Evolutionary conservation across 2,329 filamentous ascomycete species (phyloP), one percentile per base, ranked within the genome.

Genomic region (Xylaria sp.): DNA sequence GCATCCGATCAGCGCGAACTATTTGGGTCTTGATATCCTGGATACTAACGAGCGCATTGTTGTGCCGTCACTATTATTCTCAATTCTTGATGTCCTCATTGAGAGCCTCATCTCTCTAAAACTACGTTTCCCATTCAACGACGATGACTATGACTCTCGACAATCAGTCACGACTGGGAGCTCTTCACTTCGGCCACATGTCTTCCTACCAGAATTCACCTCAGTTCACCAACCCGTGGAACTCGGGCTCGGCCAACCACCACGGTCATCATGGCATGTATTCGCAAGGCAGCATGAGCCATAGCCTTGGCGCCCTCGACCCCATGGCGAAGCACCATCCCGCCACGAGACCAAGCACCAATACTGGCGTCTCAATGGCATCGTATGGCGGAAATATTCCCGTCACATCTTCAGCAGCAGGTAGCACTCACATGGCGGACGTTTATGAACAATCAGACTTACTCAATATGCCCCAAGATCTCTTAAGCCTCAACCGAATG

Each of bases 71-170:
- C 37, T 46, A 12, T 32, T 28, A 32, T 46, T 48, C 56, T 54
- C 50, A 34, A 57, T 56, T 37, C 18, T 55, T 54, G 18, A 72
- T 71, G 72, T 73, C 73, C 57, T 50, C 54, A 34, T 64, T 48
- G 74, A 74, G 76, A 76, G 72, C 72, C 59, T 75, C 70, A 73
- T 72, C 68, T 74, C 73, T 73, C 66, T 71, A 68, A 74, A 70
- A 71, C 56, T 37, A 58, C 50, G 71, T 70, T 68, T 54, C 72
- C 70, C 71, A 71, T 71, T 72, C 67, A 72, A 78, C 74, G 84
- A 89, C 82, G 82, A 97, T 97, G 94, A 96, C 94, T 84, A 97
- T 97, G 94, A 93, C 94, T 82, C 89, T 97, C 85, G 94, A 97
- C 84, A 92, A 94, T 82, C 94, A 95, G 84, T 93, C 90, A 85